Percentiles rank a stretch among this genome's conserved stretches.
These are phyloP conservation scores for Intubia oerlemansii DNA, from an alignment of 2,329 filamentous ascomycete species.

Conservation along the genomic window DNA sequence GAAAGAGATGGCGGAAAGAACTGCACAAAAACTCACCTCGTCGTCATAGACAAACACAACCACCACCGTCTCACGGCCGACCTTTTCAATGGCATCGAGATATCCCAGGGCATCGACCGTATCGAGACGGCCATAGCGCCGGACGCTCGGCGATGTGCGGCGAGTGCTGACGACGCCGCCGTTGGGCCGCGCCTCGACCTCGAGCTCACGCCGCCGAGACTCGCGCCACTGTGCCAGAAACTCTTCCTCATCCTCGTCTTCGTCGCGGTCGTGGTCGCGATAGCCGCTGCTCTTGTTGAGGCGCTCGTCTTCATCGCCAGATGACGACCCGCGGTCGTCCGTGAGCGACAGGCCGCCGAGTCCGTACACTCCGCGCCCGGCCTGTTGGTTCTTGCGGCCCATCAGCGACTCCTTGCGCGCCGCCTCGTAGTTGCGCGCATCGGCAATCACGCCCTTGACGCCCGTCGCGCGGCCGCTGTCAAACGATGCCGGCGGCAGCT, in stretches of 20 bases:
- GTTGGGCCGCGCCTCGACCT: constrained; percentile 28
- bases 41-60: constrained; percentile 88
- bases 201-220: constrained; percentile 55
- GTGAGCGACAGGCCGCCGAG: no score
- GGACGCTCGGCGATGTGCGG: constrained; percentile 54
- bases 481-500: constrained; percentile 39
- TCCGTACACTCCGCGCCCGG: constrained; percentile 33
- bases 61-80: constrained; percentile 58
- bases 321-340: no score
- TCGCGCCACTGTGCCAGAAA: constrained; percentile 79
- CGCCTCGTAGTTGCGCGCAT: constrained; percentile 56
- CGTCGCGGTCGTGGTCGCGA: constrained; percentile 19
- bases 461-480: constrained; percentile 54
- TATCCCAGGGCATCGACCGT: constrained; percentile 80
- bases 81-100: constrained; percentile 89
- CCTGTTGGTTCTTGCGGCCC: constrained; percentile 27
- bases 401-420: constrained; percentile 36
- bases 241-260: constrained; percentile 48
- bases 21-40: constrained; percentile 34
- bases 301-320: constrained; percentile 9
- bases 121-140: constrained; percentile 60
- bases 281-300: constrained; percentile 17
- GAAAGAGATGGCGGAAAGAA: neutral
- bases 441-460: constrained; percentile 73
- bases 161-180: constrained; percentile 28